These are phyloP conservation scores for Plasmopara viticola DNA, from an alignment of 352 stramenopile genomes.

Conservation along the genomic window DNA sequence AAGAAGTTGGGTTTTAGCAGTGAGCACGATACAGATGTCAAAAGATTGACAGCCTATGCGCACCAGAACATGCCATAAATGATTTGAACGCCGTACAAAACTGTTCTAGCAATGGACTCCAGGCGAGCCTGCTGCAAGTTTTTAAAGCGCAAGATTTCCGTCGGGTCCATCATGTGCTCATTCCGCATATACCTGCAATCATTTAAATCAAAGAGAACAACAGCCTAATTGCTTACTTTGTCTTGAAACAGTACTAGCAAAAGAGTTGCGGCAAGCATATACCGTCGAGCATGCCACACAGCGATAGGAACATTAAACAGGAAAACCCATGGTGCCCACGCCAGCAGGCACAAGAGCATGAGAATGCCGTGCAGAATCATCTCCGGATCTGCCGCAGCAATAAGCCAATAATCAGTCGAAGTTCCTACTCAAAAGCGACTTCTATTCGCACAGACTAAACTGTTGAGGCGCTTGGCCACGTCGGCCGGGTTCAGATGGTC, in stretches of 20 bases:
- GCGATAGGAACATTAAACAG: constrained; percentile 76
- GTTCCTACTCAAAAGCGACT: constrained; percentile 1
- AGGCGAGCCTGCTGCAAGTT: constrained; percentile 71
- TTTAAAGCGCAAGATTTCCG: constrained; percentile 84
- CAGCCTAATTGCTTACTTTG: too few relatives aligned
- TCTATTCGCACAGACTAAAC: constrained; percentile 58
- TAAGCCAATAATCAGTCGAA: constrained; percentile 3
- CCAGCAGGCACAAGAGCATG: constrained; percentile 63
- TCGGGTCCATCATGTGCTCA: constrained; percentile 79
- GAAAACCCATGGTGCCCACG: constrained; percentile 72
- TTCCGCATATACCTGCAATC: constrained; percentile 38
- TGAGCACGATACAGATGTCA: background rate
- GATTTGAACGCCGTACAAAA: constrained; percentile 85
- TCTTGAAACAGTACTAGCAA: background rate
- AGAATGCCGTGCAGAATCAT: constrained; percentile 76
- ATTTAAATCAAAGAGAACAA: background rate
- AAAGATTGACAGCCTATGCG: constrained; percentile 8
- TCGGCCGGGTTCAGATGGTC: constrained; percentile 84
- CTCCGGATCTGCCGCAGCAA: constrained; percentile 50
- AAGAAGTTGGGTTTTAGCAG: background rate
- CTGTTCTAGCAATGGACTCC: constrained; percentile 77
- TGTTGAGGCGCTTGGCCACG: constrained; percentile 79
- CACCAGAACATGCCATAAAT: constrained; percentile 89
- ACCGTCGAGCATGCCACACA: constrained; percentile 70
- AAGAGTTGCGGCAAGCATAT: background rate